These are phyloP conservation scores for Macrolepiota albuminosa DNA, from an alignment of 768 basidiomycete species.

Conservation along the genomic window DNA sequence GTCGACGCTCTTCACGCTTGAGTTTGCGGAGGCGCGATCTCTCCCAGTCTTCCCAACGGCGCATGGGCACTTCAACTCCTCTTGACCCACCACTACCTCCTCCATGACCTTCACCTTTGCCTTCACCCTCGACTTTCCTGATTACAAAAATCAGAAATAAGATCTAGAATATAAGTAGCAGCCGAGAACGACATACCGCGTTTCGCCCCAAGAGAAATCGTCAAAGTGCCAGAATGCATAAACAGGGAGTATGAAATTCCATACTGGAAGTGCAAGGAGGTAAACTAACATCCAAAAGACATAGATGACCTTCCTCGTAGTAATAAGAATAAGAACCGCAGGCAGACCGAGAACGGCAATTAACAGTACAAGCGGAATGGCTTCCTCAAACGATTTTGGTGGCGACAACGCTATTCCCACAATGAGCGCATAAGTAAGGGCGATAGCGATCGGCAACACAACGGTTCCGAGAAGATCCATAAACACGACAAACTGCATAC, in stretches of 20 bases:
- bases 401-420: slow-evolving; percentile 76
- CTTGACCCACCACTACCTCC: slow-evolving; percentile 48
- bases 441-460: slow-evolving; percentile 91
- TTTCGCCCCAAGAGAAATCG: slow-evolving; percentile 99
- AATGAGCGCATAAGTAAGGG: slow-evolving; percentile 84
- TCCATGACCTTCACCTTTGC: slow-evolving; percentile 73
- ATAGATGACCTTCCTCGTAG: slow-evolving; percentile 92
- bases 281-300: slow-evolving; percentile 99
- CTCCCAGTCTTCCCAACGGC: slow-evolving; percentile 99
- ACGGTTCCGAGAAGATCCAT: slow-evolving; percentile 93
- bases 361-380: slow-evolving; percentile 89
- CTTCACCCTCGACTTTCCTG: slow-evolving; percentile 95
- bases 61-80: slow-evolving; percentile 72
- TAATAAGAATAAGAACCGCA: slow-evolving; percentile 86
- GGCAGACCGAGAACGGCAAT: slow-evolving; percentile 91
- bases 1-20: slow-evolving; percentile 77
- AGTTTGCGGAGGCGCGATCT: slow-evolving; percentile 89
- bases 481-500: slow-evolving; percentile 99
- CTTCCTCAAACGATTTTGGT: slow-evolving; percentile 82
- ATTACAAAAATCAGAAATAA: slow-evolving; percentile 10
- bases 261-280: slow-evolving; percentile 86
- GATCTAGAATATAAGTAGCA: background rate
- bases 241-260: slow-evolving; percentile 92
- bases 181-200: slow-evolving; percentile 53
- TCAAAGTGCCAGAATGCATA: slow-evolving; percentile 99